Base-by-base conservation (phyloP, 2,329 filamentous ascomycete species). In the Arachnopeziza araneosa region DNA sequence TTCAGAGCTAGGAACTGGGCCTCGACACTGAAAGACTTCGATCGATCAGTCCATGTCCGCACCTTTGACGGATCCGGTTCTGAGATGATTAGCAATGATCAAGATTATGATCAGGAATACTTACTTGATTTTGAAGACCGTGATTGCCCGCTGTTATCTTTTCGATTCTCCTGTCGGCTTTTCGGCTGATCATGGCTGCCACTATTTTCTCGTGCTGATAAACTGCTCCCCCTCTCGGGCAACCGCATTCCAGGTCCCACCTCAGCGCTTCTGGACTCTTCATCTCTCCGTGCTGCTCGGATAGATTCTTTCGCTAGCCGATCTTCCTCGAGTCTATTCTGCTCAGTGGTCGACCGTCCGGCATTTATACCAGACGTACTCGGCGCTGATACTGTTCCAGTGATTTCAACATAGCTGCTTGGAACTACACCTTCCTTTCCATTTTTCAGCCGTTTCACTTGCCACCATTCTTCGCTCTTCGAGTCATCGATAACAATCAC, bases 381-480 rank as follows among this genome's bases (percentile, higher is more conserved):
- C 44, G 81, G 77, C 4, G 48, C 9, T 32, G 82, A 73, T 24
- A 87, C 74, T 14, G 83, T 83, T 58, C 91, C 91, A 23, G 86
- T 93, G 56, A 96, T 79, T 74, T 99, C 93, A 68, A 99, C 88
- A 71, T 98, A 99, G 75, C 91, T 96, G 78, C 92, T 95, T 17
- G 95, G 95, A 9, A 99, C 93, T 24, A 99, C 95, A 49, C 95
- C 95, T 76, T 97, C 91, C 72, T 92, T 95, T 67, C 91, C 91
- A 72, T 92, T 98, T 77, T 92, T 96, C 64, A 97, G 71, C 44
- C 93, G 85, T 61, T 90, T 85, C 44, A 99, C 91, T 79, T 95
- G 92, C 93, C 95, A 98, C 95, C 95, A 99, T 72, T 99, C 95
- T 61, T 97, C 92, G 64, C 93, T 97, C 76, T 93, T 95, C 36